Evolutionary conservation across 495 filamentous ascomycete genomes (phyloP).

Genomic region (Astrocystis sublimbata): DNA sequence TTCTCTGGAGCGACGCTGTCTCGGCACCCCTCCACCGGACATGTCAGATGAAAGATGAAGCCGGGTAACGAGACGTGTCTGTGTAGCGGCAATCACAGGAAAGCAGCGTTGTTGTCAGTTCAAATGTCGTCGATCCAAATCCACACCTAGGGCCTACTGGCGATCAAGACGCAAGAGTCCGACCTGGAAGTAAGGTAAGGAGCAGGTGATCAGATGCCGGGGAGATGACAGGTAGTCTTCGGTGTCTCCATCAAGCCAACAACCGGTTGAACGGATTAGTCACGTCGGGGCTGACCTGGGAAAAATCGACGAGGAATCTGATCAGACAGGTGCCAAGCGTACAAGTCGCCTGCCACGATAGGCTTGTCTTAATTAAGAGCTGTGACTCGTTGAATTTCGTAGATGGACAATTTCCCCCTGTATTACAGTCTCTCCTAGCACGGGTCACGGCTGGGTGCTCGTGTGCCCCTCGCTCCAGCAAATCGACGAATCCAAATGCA

Average conservation of each 20-base stretch:
- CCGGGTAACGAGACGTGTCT: slow-evolving; percentile 6
- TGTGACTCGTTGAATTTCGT: slow-evolving; percentile 1
- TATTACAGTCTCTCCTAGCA: not conserved
- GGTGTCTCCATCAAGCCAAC: slow-evolving; percentile 13
- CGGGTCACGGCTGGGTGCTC: slow-evolving; percentile 1
- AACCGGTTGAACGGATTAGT: slow-evolving; percentile 15
- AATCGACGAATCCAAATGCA: slow-evolving; percentile 17
- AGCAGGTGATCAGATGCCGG: slow-evolving; percentile 21
- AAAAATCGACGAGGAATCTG: slow-evolving; percentile 14
- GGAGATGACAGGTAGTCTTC: slow-evolving; percentile 19
- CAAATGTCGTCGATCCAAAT: slow-evolving; percentile 15
- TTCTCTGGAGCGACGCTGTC: not conserved
- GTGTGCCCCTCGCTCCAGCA: slow-evolving; percentile 11
- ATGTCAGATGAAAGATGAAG: slow-evolving; percentile 21
- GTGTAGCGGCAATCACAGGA: not conserved
- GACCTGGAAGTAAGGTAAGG: no score
- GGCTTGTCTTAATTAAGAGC: slow-evolving; percentile 4
- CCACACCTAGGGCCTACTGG: not conserved
- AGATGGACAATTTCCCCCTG: slow-evolving; percentile 3
- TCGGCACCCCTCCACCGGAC: slow-evolving; percentile 11
- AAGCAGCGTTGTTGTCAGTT: not conserved
- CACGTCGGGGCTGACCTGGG: slow-evolving; percentile 17
- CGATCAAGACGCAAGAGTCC: slow-evolving; percentile 16
- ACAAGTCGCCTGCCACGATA: slow-evolving; percentile 14
- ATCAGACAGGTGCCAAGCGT: slow-evolving; percentile 11